Conservation (phyloP, 257 asterid genomes). For the Solanum appendiculatum region DNA sequence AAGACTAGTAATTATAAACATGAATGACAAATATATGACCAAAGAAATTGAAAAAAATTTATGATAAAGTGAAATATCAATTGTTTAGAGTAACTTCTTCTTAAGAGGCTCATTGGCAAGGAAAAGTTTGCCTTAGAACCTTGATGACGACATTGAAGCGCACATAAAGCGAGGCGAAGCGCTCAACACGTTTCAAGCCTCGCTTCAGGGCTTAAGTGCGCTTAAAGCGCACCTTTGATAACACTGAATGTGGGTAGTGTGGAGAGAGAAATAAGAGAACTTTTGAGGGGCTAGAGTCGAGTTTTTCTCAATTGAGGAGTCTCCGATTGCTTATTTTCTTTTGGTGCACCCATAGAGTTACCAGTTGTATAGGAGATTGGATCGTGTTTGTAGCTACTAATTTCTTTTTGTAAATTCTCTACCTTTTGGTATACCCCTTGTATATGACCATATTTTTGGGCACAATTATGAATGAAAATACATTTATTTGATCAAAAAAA, state of each 20-base stretch:
- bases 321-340: background rate
- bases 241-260: background rate
- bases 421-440: background rate
- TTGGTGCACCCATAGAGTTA: background rate
- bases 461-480: background rate
- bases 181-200: no score
- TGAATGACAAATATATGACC: no score
- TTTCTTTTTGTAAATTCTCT: background rate
- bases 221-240: no score
- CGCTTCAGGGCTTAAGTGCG: no score
- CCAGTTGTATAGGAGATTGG: background rate
- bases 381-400: background rate
- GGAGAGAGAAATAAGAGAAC: background rate
- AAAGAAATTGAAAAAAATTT: no score
- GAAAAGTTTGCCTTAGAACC: no score
- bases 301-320: background rate
- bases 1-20: no score
- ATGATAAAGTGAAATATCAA: no score
- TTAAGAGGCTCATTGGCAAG: no score
- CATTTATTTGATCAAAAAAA: background rate
- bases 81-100: no score
- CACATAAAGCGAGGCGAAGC: no score
- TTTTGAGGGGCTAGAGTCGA: background rate
- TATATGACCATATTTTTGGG: background rate
- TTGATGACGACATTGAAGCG: no score